These are phyloP conservation scores for Extremus antarcticus DNA, from an alignment of 495 filamentous ascomycete genomes.

Conservation along the genomic window DNA sequence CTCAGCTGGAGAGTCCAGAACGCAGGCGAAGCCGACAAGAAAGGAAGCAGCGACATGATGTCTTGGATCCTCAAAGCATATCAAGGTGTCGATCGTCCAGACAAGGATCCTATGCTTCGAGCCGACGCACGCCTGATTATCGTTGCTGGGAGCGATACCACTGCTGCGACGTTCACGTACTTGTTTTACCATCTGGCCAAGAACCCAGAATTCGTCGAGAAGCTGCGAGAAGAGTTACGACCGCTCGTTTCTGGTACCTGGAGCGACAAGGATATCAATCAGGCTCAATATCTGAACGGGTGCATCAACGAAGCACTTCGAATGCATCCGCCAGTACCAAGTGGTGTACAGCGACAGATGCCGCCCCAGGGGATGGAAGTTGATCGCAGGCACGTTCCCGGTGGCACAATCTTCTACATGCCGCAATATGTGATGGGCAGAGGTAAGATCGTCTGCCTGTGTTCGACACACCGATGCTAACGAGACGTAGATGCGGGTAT, in stretches of 20 bases:
- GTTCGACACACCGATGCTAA: slow-evolving; percentile 10
- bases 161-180: slow-evolving; percentile 16
- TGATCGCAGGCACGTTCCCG: slow-evolving; percentile 35
- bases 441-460: slow-evolving; percentile 20
- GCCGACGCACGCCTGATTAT: slow-evolving; percentile 19
- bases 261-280: slow-evolving; percentile 15
- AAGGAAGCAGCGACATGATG: slow-evolving; percentile 8
- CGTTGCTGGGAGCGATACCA: slow-evolving; percentile 25
- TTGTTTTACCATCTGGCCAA: slow-evolving; percentile 21
- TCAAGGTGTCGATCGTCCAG: slow-evolving; percentile 5
- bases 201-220: slow-evolving; percentile 11
- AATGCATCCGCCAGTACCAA: slow-evolving; percentile 39
- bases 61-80: slow-evolving; percentile 8
- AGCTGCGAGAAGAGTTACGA: slow-evolving; percentile 18
- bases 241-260: slow-evolving; percentile 11
- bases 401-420: slow-evolving; percentile 31
- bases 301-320: slow-evolving; percentile 46
- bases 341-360: slow-evolving; percentile 35
- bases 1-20: slow-evolving; percentile 8
- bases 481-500: slow-evolving; percentile 8
- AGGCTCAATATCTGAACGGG: slow-evolving; percentile 33
- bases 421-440: slow-evolving; percentile 38
- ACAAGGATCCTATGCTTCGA: slow-evolving; percentile 7
- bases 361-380: slow-evolving; percentile 38
- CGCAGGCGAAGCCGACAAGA: slow-evolving; percentile 1